Base-by-base conservation (phyloP, 1,284 basidiomycete species). In the Uromyces viciae-fabae region DNA sequence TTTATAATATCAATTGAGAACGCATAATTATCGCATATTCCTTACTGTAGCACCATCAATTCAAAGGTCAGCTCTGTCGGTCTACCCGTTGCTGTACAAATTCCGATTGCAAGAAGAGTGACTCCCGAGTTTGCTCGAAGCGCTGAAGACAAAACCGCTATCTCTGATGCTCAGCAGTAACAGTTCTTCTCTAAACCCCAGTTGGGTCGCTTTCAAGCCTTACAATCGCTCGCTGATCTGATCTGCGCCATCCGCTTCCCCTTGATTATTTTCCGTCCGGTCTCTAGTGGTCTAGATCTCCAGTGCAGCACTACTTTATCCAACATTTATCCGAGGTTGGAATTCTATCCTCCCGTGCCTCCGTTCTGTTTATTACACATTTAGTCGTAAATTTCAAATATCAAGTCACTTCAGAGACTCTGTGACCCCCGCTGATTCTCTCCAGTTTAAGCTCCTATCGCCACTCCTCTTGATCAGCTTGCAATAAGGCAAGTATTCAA, bases 231-330 rank as follows among this genome's bases (percentile, higher is more conserved):
- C 38, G 62, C 62, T 66, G 62, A 66, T 66, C 62, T 66, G 62
- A 66, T 66, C 62, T 66, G 31, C 38, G 43, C 7, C 62, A 66
- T 40, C 60, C 60, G 60, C 36, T 64, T 28, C n/a, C 42, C 17
- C 33, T 64, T 11, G 42, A 64, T 54, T 54, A 17, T 66, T 42
- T 66, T 31, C 38, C 62, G 62, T 40, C 36, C 62, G 38, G 3
- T 38, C 60, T 19, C 22, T 19, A 56, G 22, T 66, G 62, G 62
- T 66, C 62, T 66, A 66, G 62, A 66, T 66, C 62, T 66, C n/a
- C n/a, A n/a, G n/a, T 56, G 54, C 31, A 56, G 54, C 31, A 56
- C 31, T 28, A 40, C 62, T 40, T 66, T 40, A 36, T 40, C 40
- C 62, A 66, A 17, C 38, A 40, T 66, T 66, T 40, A 66, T 22